Evolutionary conservation across 192 early-diverging fungal species (phyloP), one percentile per base, ranked within the genome.

Genomic region (Podila clonocystis): DNA sequence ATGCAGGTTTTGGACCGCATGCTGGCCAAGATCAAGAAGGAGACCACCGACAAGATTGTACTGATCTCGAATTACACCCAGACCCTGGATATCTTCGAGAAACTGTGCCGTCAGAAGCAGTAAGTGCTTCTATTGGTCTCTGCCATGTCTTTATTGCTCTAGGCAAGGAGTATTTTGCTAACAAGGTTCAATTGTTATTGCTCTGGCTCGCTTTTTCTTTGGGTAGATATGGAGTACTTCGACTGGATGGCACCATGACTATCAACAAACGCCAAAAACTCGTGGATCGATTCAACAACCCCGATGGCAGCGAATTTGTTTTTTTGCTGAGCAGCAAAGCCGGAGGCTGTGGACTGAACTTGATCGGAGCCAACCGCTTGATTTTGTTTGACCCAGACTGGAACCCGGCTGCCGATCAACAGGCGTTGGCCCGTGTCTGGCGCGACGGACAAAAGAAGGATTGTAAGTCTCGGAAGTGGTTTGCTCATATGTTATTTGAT

Each of bases 51-150:
- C 82, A 99, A 99, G 82, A 98, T 99, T 76, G 98, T 99, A 15
- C 84, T 99, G 17, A 98, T 99, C 58, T 95, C 94, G 38, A 99
- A 99, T 75, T 99, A 99, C 85, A 99, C 98, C 1, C 97, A 99
- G 80, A 99, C 98, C 4, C 83, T 99, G 57, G 95, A 99, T 76
- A 75, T 98, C 52, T 95, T 99, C 74, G 96, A 98, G 69, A 86
- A 89, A n/a, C 88, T 96, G 61, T 99, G 97, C 59, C 83, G 86
- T 1, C 88, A 87, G 28, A 89, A 89, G 50, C 87, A 88, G 86
- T 96, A 88, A 85, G 87, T 68, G 13, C 5, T 4, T 48, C 57
- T 74, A 28, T 22, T 9, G 6, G 7, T 57, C 33, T 68, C 22
- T n/a, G n/a, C n/a, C n/a, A n/a, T n/a, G 28, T 59, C 20, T 11